Percentiles rank a stretch among this genome's conserved stretches.
phyloP scores from a whole-genome alignment of 176 grass and related monocot species.

The Pontederia paniculata region DNA sequence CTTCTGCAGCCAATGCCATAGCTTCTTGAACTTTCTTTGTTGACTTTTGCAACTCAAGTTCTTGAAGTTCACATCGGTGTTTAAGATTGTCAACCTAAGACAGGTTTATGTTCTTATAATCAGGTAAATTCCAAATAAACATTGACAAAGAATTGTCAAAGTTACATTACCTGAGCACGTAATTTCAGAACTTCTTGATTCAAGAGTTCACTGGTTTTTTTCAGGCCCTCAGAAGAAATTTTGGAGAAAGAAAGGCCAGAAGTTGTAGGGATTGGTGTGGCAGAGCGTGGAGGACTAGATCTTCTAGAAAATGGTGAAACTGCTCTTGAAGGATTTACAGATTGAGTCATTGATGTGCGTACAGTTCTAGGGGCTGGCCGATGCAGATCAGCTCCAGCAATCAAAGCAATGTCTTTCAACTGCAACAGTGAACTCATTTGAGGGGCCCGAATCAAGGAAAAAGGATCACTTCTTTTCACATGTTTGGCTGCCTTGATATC shows the following conservation, averaged over 20 bases:
- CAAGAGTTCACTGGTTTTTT: conserved; percentile 75
- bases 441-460: conserved; percentile 47
- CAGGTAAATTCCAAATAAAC: background rate
- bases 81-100: conserved; percentile 74
- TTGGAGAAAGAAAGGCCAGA: conserved; percentile 72
- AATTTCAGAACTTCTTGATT: conserved; percentile 81
- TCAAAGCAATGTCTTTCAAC: conserved; percentile 60
- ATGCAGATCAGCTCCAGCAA: conserved; percentile 51
- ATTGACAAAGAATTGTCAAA: conserved; percentile 1
- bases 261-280: conserved; percentile 68
- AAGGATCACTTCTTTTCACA: conserved; percentile 45
- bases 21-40: conserved; percentile 85
- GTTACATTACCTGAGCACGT: conserved; percentile 44
- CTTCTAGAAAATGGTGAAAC: conserved; percentile 90
- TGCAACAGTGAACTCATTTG: conserved; percentile 71
- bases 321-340: conserved; percentile 75
- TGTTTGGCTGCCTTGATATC: conserved; percentile 63
- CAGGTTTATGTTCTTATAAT: background rate
- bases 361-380: conserved; percentile 50
- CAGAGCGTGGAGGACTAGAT: conserved; percentile 69
- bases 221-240: conserved; percentile 52
- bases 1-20: conserved; percentile 57
- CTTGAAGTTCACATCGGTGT: conserved; percentile 62
- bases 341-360: conserved; percentile 38
- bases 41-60: conserved; percentile 72